Conservation (phyloP, 1,284 basidiomycete species). For the Omphalotus olearius region DNA sequence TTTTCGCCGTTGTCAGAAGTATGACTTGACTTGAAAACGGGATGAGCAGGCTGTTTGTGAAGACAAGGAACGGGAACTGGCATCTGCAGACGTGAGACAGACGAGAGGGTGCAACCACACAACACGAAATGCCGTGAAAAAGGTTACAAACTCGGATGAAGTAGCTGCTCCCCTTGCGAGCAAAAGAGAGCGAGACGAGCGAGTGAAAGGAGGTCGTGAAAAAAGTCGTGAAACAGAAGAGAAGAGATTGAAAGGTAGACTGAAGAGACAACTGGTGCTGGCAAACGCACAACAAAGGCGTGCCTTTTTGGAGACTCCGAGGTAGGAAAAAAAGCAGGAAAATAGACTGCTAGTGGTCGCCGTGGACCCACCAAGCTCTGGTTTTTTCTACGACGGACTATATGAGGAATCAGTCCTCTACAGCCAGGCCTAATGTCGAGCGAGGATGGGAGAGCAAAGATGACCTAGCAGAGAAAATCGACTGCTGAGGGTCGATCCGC, state of each 20-base stretch:
- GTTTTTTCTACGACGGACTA: slow-evolving; percentile 15
- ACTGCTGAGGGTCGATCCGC: slow-evolving; percentile 41
- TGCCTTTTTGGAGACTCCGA: slow-evolving; percentile 62
- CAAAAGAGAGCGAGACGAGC: slow-evolving; percentile 15
- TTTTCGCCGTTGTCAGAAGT: slow-evolving; percentile 37
- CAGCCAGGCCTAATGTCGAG: slow-evolving; percentile 34
- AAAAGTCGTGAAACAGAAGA: slow-evolving; percentile 49
- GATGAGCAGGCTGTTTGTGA: slow-evolving; percentile 53
- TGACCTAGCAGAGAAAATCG: slow-evolving; percentile 38
- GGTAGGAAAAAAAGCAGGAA: slow-evolving; percentile 23
- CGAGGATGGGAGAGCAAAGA: slow-evolving; percentile 33
- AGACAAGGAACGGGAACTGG: slow-evolving; percentile 73
- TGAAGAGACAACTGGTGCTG: slow-evolving; percentile 38
- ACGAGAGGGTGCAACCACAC: slow-evolving; percentile 33
- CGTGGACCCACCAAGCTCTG: slow-evolving; percentile 11
- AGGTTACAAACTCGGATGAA: slow-evolving; percentile 35
- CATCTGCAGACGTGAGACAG: slow-evolving; percentile 53
- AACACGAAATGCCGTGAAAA: slow-evolving; percentile 33
- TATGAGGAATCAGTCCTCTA: slow-evolving; percentile 32
- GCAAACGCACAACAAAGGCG: slow-evolving; percentile 88
- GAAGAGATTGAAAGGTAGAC: slow-evolving; percentile 23
- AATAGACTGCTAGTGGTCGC: slow-evolving; percentile 9
- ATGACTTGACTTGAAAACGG: slow-evolving; percentile 52
- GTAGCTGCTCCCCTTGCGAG: slow-evolving; percentile 26
- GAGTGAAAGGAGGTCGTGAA: slow-evolving; percentile 13